Base-by-base conservation (phyloP, 2,329 filamentous ascomycete species). In the Dothistroma pini region DNA sequence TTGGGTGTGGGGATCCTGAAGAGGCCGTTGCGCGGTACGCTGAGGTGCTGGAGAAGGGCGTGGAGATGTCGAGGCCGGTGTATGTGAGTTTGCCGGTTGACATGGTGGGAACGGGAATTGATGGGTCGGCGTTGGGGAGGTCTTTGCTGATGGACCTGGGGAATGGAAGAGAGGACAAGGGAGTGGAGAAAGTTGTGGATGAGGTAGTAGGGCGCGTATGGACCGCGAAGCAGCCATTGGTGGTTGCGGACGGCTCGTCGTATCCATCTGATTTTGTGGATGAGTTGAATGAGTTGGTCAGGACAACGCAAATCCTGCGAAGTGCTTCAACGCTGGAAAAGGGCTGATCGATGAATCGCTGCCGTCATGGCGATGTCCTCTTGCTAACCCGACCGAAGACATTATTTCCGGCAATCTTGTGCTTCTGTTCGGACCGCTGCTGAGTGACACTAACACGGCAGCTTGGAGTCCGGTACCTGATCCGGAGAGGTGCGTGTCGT, bases 191-290 rank as follows among this genome's bases (percentile, higher is more conserved):
- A 5, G 60, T 60, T n/a, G 8, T 63, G 10, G 47, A 57, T 7
- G 68, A 63, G 4, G 69, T 82, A n/a, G 52, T 82, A 3, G 71
- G 73, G 1, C 75, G 74, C 8, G 75, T 84, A 0, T 76, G 80
- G 51, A 64, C 67, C 0, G 75, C 79, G 3, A 78, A 79, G 58
- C 75, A 77, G 54, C 82, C 83, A 0, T 63, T 81, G 47, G 80
- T 86, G 54, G 65, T 83, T 1, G 79, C 83, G 0, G 83, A 85
- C 62, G 81, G 81, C 1, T 77, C 81, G 60, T 77, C 75, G n/a
- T 70, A 77, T 48, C 68, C 75, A 0, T 72, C 78, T 41, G 75
- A 75, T n/a, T 76, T 82, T 32, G 63, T 76, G 0, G 70, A 78
- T 0, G 72, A 79, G 16, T 70, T 81, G 1, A 74, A 82, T 58